A percentile compares a stretch with the other conserved stretches of the same genome.
Evolutionary conservation across 352 stramenopile species (phyloP).

Genomic region (Phytophthora cactorum): DNA sequence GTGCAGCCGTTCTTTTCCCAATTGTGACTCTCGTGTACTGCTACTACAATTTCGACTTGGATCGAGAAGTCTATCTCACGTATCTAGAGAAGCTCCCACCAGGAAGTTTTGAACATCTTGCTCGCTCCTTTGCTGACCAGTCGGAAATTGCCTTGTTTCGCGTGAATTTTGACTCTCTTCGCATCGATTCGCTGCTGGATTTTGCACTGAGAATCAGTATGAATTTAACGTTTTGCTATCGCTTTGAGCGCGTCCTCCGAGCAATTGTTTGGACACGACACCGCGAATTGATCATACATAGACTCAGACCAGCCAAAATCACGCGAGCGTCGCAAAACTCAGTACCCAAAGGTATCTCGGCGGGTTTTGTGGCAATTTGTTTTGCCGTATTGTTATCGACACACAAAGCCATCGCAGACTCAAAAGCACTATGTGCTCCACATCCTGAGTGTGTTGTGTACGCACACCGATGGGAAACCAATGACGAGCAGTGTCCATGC

Average conservation of each 20-base stretch:
- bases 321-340: background rate
- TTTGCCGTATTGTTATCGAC: background rate
- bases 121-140: background rate
- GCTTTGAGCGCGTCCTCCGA: background rate
- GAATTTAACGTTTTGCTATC: background rate
- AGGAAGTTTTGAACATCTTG: background rate
- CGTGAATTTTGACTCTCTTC: background rate
- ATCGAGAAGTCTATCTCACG: background rate
- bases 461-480: background rate
- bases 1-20: slow-evolving; percentile 8
- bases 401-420: background rate
- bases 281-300: background rate
- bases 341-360: background rate
- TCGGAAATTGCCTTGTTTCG: background rate
- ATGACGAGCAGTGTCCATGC: background rate
- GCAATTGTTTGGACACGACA: background rate
- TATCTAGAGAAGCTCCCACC: background rate
- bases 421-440: background rate
- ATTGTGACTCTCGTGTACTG: slow-evolving; percentile 5
- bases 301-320: background rate
- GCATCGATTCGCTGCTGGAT: background rate
- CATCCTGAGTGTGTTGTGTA: background rate
- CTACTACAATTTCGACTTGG: slow-evolving; percentile 3
- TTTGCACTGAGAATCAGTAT: background rate
- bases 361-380: background rate